Base-by-base conservation (phyloP, 495 filamentous ascomycete species). In the Xylaria grammica region DNA sequence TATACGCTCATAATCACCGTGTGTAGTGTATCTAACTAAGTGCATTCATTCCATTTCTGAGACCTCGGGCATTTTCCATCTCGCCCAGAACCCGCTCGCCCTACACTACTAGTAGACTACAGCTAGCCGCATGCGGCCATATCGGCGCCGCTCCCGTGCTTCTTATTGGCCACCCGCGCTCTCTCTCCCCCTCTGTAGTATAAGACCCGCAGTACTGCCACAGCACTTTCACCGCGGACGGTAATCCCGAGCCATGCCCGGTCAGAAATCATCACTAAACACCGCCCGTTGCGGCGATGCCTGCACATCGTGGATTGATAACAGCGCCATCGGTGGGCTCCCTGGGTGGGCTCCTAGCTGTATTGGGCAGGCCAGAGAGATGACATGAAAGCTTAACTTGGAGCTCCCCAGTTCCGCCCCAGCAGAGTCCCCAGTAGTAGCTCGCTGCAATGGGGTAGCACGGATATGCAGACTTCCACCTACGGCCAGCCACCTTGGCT, bases 271-370 rank as follows among this genome's bases (percentile, higher is more conserved):
- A 44, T 56, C 36, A 44, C 34, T 5, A 44, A n/a, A 42, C 4
- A 11, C 38, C 38, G 26, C 34, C 27, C 15, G 9, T 42, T 29
- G 8, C 20, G 26, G 54, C 30, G 54, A 26, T 44, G 38, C 29
- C 24, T 57, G 38, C 42, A 24, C 42, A 42, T 59, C 56, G n/a
- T n/a, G n/a, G n/a, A 59, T 59, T 46, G 42, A 59, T 59, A 59
- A 59, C 27, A 26, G 42, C 26, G 29, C 42, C 32, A 10, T 17
- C 7, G 40, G 17, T 45, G n/a, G 22, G 42, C 6, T 17, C 7
- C 7, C 8, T 45, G n/a, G 22, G 42, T 13, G 42, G 56, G n/a
- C n/a, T 48, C 45, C 36, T 59, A 27, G 26, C 56, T 42, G 17
- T 11, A 59, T 59, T 19, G 11, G 56, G 56, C 40, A 59, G 56